Evolutionary conservation across 108 stramenopile genomes (phyloP).

Genomic region (Nitzschia sp.): DNA sequence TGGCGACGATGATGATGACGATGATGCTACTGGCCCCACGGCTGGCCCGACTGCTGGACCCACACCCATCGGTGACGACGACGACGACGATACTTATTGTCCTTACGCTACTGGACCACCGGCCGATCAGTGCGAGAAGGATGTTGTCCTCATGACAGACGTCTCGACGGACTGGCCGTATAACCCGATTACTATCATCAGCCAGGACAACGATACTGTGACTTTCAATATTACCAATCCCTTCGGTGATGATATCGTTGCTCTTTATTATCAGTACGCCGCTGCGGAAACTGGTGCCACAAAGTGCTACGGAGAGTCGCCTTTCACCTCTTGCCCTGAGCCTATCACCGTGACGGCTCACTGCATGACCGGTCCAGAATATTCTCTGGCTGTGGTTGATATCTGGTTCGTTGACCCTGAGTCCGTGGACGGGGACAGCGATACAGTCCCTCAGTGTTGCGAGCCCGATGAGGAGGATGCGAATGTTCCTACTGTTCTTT

Average conservation of each 20-base stretch:
- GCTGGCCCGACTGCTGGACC: background rate
- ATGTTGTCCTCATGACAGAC: background rate
- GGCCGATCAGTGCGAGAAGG: background rate
- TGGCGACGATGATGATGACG: too few relatives aligned
- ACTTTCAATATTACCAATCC: conserved; percentile 4
- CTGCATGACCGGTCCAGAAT: background rate
- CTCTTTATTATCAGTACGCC: background rate
- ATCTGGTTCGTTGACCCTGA: conserved; percentile 3
- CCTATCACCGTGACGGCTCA: background rate
- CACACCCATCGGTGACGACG: too few relatives aligned
- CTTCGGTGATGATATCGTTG: background rate
- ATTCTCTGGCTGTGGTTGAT: conserved; percentile 8
- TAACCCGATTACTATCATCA: background rate
- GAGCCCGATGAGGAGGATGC: conserved; percentile 10
- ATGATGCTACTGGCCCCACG: background rate
- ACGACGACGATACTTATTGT: too few relatives aligned
- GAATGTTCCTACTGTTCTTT: conserved; percentile 4
- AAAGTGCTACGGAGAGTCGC: background rate
- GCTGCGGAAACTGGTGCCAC: background rate
- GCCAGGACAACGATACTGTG: background rate
- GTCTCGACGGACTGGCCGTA: background rate
- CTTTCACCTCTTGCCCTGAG: background rate
- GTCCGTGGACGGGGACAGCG: conserved; percentile 3
- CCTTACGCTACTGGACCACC: too few relatives aligned
- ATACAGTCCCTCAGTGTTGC: conserved; percentile 12